Base-by-base conservation (phyloP, 1,139 yeast species). In the Suhomyces wounanorum region DNA sequence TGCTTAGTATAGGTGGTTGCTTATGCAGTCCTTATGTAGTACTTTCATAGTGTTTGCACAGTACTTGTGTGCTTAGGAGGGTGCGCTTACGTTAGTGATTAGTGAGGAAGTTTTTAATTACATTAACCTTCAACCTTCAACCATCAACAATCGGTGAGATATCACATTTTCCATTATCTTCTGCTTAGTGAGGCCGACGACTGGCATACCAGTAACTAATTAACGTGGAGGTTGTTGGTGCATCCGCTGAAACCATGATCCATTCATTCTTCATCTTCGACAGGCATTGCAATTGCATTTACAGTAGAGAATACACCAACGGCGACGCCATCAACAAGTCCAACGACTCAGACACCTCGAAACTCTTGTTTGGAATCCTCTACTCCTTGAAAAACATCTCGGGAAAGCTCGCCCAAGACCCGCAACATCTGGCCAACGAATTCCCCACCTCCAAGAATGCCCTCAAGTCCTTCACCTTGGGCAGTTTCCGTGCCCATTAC, bases 261-360 rank as follows among this genome's bases (percentile, higher is more conserved):
- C 86, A 86, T 68, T 87, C 96, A 8, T 87, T 91, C 65, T 88
- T 91, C 85, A 81, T 92, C 49, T 92, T 87, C 65, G 97, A 92
- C 65, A 81, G 95, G 63, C 97, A 92, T 66, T 89, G 96, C 70
- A 84, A 83, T 58, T 88, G 96, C 62, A 81, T 88, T 39, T 88
- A 82, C 68, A 81, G 78, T 58, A 70, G 94, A 41, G 91, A 86
- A 62, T 87, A 81, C 75, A 73, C 67, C 18, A 66, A 61, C 50
- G 53, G 59, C 36, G 52, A 52, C 40, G 48, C 48, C 48, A 72
- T 79, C 45, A 87, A 87, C 61, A 72, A 76, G 25, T 79, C 76
- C 53, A 85, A 83, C 62, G 78, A 79, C 49, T 84, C 84, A 40
- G 86, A 87, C 61, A 76, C 82, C 14, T 85, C 94, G 11, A 88